These are phyloP conservation scores for Glebionis coronaria DNA, from an alignment of 129 eudicot genomes.

Conservation along the genomic window DNA sequence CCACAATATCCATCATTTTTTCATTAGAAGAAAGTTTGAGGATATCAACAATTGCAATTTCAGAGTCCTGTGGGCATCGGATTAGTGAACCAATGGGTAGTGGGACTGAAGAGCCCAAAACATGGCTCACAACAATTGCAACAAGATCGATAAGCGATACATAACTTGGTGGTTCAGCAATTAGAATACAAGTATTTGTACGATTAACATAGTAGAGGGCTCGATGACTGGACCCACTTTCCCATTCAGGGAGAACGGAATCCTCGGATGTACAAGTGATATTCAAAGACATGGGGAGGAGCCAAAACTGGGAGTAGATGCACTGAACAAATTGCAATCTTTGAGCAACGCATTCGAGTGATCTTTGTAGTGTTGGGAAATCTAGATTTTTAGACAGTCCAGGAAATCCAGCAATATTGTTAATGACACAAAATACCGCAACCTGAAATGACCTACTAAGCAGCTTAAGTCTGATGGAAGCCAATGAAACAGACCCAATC, in stretches of 20 bases:
- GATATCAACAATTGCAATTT: conserved; percentile 43
- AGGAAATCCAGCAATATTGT: conserved; percentile 23
- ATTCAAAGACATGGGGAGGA: conserved; percentile 49
- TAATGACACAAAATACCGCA: conserved; percentile 28
- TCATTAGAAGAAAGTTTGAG: conserved; percentile 51
- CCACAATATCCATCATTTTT: conserved; percentile 21
- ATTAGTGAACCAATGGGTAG: conserved; percentile 59
- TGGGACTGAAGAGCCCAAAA: conserved; percentile 50
- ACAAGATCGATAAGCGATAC: conserved; percentile 49
- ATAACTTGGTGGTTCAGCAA: conserved; percentile 11
- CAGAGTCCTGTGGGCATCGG: conserved; percentile 50
- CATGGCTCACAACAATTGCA: conserved; percentile 51
- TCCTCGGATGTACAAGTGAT: conserved; percentile 42
- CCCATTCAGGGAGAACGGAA: conserved; percentile 49
- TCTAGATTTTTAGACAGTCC: conserved; percentile 21
- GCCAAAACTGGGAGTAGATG: conserved; percentile 51
- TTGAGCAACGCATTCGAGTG: conserved; percentile 41
- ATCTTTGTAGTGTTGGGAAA: neutral
- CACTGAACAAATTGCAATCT: conserved; percentile 53
- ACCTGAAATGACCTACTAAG: conserved; percentile 36
- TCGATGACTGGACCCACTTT: conserved; percentile 34
- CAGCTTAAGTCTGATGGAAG: conserved; percentile 41
- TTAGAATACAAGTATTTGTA: conserved; percentile 6
- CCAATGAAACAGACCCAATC: conserved; percentile 47
- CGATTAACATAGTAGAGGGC: conserved; percentile 40